Evolutionary conservation across 108 stramenopile species (phyloP).

Genomic region (Pseudonitzschia multistriata): DNA sequence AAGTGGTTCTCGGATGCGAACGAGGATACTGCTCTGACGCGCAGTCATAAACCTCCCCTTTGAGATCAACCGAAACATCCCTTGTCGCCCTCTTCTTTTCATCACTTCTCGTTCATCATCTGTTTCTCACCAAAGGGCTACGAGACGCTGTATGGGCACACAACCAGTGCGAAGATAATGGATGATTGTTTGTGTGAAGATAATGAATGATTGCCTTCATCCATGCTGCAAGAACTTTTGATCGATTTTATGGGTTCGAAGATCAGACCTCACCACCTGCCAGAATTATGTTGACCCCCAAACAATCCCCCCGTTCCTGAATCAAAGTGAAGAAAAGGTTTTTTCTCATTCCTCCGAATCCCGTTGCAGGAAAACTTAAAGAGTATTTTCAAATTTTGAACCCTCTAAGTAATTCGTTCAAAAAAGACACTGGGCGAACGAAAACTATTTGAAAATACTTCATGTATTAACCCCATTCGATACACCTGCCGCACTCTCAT

Average conservation of each 20-base stretch:
- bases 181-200: no score
- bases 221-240: no score
- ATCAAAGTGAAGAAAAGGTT: not conserved
- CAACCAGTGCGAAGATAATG: no score
- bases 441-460: not conserved
- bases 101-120: not conserved
- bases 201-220: no score
- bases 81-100: not conserved
- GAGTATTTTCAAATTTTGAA: conserved; percentile 1
- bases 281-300: not conserved
- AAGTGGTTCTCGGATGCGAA: not conserved
- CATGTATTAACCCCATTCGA: no score
- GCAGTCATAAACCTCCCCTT: not conserved
- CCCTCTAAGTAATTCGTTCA: not conserved
- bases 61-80: not conserved
- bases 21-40: not conserved
- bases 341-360: not conserved
- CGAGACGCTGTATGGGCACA: not conserved
- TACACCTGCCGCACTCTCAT: not conserved
- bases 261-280: not conserved
- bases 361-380: not conserved
- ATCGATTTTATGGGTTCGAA: not conserved
- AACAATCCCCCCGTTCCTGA: not conserved
- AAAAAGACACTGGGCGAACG: not conserved
- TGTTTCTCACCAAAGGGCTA: not conserved